Conservation (phyloP, 2,329 filamentous ascomycete genomes). For the Drechslerella stenobrocha region DNA sequence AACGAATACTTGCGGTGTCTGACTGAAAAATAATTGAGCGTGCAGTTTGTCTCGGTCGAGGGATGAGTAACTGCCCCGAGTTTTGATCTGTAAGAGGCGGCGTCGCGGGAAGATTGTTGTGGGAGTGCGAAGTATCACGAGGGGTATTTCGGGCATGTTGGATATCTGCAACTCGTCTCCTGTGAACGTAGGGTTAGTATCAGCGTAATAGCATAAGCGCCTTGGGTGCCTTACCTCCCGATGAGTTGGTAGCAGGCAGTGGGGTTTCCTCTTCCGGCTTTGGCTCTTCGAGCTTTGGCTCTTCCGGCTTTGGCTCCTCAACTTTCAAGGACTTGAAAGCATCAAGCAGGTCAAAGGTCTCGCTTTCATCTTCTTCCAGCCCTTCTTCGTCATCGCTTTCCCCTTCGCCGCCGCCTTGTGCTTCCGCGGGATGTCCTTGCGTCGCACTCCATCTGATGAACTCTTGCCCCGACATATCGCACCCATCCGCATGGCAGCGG, state of each 20-base stretch:
- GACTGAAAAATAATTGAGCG: slow-evolving; percentile 34
- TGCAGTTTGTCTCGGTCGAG: slow-evolving; percentile 15
- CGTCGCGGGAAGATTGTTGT: slow-evolving; percentile 10
- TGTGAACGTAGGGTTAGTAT: too few species aligned
- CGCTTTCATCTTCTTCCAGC: neutral
- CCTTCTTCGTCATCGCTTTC: slow-evolving; percentile 1
- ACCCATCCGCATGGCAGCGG: slow-evolving; percentile 29
- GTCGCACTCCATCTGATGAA: slow-evolving; percentile 20
- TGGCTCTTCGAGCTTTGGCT: neutral
- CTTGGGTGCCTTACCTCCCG: too few species aligned
- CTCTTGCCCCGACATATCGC: slow-evolving; percentile 21
- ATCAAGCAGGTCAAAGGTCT: slow-evolving; percentile 34
- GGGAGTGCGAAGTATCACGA: slow-evolving; percentile 15
- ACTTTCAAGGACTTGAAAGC: slow-evolving; percentile 19
- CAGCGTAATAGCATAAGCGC: neutral
- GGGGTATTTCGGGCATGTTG: slow-evolving; percentile 10
- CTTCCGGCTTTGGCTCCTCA: neutral
- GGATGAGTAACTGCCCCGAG: slow-evolving; percentile 5
- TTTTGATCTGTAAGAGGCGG: slow-evolving; percentile 24
- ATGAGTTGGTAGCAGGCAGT: neutral
- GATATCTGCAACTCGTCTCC: too few species aligned
- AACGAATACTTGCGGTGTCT: slow-evolving; percentile 12
- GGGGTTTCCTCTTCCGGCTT: neutral
- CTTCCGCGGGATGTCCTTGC: neutral
- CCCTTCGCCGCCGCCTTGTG: neutral